Evolutionary conservation across 73 alveolate genomes (phyloP).

Genomic region (Paramecium octaurelia): DNA sequence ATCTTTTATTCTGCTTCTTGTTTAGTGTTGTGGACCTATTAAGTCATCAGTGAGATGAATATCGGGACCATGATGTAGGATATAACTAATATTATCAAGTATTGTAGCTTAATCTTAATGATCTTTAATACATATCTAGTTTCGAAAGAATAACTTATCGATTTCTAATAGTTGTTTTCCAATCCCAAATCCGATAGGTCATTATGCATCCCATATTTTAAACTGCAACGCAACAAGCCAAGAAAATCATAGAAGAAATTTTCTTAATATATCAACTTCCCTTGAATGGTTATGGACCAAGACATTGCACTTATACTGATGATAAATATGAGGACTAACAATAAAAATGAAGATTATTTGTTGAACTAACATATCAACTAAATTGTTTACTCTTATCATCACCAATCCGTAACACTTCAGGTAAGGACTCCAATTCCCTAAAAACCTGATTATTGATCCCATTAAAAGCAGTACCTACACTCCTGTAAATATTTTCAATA

Average conservation of each 20-base stretch:
- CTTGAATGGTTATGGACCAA: neutral
- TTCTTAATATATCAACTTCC: neutral
- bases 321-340: neutral
- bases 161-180: neutral
- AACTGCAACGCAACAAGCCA: neutral
- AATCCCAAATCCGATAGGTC: neutral
- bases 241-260: neutral
- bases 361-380: neutral
- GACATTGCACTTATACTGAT: conserved; percentile 22
- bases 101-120: neutral
- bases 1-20: neutral
- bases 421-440: conserved; percentile 49
- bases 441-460: neutral
- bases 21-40: conserved; percentile 24
- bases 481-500: neutral
- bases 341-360: conserved; percentile 16
- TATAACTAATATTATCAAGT: neutral
- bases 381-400: neutral
- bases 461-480: neutral
- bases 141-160: neutral
- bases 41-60: conserved; percentile 26
- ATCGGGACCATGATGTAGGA: neutral
- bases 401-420: conserved; percentile 38
- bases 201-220: conserved; percentile 37
- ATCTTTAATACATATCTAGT: conserved; percentile 10